Percentiles rank a stretch among this genome's conserved stretches.
phyloP scores from a whole-genome alignment of 2,329 filamentous ascomycete genomes.

The Verticillium tricorpus region DNA sequence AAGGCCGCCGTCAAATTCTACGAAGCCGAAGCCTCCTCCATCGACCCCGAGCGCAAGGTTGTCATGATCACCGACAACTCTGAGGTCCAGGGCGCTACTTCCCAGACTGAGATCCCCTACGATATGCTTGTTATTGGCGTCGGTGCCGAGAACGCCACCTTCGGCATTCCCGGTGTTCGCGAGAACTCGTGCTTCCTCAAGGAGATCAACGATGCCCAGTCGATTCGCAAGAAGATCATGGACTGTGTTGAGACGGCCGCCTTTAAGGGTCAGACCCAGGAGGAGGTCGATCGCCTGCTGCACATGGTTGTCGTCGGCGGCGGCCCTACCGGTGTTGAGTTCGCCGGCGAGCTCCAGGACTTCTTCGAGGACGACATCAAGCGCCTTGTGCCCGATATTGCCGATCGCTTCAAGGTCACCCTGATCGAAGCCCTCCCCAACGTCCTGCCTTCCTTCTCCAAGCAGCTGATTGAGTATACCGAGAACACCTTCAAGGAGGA shows the following conservation, averaged over 20 bases:
- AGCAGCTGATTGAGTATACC: conserved; percentile 98
- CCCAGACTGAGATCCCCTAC: conserved; percentile 85
- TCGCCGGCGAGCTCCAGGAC: conserved; percentile 95
- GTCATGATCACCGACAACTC: conserved; percentile 89
- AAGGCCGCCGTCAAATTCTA: conserved; percentile 92
- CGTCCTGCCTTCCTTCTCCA: conserved; percentile 96
- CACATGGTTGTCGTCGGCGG: conserved; percentile 97
- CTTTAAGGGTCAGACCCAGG: conserved; percentile 89
- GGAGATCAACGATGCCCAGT: conserved; percentile 93
- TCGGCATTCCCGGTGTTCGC: conserved; percentile 91
- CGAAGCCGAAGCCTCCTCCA: conserved; percentile 94
- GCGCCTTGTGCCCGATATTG: conserved; percentile 96
- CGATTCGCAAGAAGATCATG: conserved; percentile 98
- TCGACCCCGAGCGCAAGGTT: conserved; percentile 87
- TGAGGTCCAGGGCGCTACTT: conserved; percentile 79
- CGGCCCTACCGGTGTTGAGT: conserved; percentile 95
- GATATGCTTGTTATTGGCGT: conserved; percentile 98
- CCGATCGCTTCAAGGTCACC: conserved; percentile 92
- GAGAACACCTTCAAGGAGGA: conserved; percentile 99
- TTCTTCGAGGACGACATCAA: conserved; percentile 98
- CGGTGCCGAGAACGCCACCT: conserved; percentile 96
- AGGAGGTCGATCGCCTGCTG: conserved; percentile 88
- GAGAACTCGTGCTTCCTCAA: conserved; percentile 98
- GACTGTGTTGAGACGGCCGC: conserved; percentile 98
- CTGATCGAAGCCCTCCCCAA: conserved; percentile 96